Conservation (phyloP, 306 rosid species). For the Rosa chinensis region DNA sequence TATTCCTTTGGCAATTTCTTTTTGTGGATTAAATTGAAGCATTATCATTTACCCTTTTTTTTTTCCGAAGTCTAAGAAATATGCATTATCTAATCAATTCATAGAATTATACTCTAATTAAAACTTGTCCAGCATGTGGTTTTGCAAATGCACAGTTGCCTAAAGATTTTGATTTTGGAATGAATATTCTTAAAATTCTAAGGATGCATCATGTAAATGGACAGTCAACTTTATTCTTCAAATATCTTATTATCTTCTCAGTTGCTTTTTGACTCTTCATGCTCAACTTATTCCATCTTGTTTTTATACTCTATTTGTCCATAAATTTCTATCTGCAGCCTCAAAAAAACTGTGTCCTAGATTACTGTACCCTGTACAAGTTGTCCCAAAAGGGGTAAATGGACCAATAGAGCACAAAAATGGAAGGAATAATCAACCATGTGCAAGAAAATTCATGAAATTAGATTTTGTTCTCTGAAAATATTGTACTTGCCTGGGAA, state of each 20-base stretch:
- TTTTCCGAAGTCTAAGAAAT: neutral
- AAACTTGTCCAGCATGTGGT: neutral
- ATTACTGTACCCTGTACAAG: neutral
- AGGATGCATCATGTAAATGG: conserved; percentile 30
- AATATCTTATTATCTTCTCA: conserved; percentile 23
- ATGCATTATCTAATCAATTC: neutral
- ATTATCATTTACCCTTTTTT: neutral
- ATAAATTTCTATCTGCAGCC: no score
- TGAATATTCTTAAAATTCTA: conserved; percentile 42
- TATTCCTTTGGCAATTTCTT: conserved; percentile 11
- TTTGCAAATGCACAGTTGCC: neutral
- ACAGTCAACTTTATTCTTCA: conserved; percentile 51
- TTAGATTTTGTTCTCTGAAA: conserved; percentile 35
- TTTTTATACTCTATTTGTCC: neutral
- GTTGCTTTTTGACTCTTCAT: conserved; percentile 34
- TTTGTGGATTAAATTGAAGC: conserved; percentile 5
- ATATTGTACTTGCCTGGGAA: conserved; percentile 31
- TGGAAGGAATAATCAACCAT: conserved; percentile 16
- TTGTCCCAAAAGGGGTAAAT: neutral
- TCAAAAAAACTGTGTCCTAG: no score
- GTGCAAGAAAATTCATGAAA: conserved; percentile 3
- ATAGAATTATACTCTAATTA: neutral
- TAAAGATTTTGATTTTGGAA: neutral
- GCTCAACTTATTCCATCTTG: conserved; percentile 27
- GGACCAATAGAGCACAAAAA: neutral